A percentile compares a stretch with the other conserved stretches of the same genome.
Evolutionary conservation across 2,329 filamentous ascomycete species (phyloP).

Genomic region (Exophiala mesophila): DNA sequence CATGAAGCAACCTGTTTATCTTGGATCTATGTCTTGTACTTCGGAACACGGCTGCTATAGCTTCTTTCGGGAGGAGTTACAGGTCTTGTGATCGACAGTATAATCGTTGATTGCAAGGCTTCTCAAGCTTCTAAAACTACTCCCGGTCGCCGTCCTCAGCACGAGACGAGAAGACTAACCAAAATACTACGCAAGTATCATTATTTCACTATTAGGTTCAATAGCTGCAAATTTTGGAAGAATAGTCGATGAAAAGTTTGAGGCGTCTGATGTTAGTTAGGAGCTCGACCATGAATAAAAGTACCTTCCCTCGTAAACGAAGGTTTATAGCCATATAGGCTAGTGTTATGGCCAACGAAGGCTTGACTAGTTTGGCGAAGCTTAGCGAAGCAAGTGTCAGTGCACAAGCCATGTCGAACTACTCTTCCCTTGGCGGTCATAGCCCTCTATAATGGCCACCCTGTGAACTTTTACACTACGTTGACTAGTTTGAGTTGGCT

Average conservation of each 20-base stretch:
- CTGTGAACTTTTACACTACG: neutral
- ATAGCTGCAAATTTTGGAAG: neutral
- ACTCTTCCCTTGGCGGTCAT: neutral
- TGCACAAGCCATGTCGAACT: neutral
- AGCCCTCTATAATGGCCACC: neutral
- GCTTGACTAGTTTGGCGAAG: neutral
- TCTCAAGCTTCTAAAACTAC: neutral
- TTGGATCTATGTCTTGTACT: neutral
- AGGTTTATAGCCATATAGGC: neutral
- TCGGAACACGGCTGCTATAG: neutral
- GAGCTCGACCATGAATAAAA: neutral
- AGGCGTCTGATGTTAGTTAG: neutral
- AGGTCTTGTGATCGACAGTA: neutral
- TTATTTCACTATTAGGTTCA: neutral
- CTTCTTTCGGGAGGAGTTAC: neutral
- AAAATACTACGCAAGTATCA: neutral
- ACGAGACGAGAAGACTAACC: neutral
- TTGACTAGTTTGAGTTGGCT: neutral
- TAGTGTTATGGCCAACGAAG: neutral
- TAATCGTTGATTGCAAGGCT: neutral
- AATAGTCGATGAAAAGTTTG: neutral
- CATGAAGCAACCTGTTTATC: neutral
- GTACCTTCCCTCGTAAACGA: conserved; percentile 1
- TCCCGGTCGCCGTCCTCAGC: neutral
- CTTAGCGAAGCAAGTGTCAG: neutral